These are phyloP conservation scores for Ophidiomyces ophidiicola DNA, from an alignment of 2,329 filamentous ascomycete species.

Conservation along the genomic window DNA sequence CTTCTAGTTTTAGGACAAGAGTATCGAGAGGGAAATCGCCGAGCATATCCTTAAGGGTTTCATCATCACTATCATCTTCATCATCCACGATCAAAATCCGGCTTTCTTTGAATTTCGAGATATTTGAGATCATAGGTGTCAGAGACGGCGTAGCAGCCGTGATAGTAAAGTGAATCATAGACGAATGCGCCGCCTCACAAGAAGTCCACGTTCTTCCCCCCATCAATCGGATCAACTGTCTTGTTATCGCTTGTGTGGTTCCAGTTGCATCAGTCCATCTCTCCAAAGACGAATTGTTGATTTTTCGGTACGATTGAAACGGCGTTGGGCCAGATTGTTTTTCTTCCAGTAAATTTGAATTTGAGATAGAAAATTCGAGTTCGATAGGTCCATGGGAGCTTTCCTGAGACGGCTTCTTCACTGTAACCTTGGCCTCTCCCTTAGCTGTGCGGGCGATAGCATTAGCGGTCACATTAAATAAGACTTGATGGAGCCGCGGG, in stretches of 20 bases:
- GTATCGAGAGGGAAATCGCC: neutral
- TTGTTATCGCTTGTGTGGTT: neutral
- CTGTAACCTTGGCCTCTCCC: constrained; percentile 1
- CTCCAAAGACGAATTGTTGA: neutral
- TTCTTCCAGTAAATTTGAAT: neutral
- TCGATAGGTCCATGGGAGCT: neutral
- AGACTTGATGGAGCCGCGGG: constrained; percentile 1
- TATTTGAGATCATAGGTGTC: neutral
- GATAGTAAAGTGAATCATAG: constrained; percentile 1
- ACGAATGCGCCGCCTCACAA: neutral
- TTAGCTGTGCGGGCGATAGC: constrained; percentile 1
- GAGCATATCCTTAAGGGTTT: neutral
- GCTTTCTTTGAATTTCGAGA: constrained; percentile 2
- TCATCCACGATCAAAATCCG: constrained; percentile 3
- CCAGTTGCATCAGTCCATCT: constrained; percentile 6
- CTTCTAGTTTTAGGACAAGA: neutral
- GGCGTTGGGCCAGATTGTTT: neutral
- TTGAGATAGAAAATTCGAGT: constrained; percentile 1
- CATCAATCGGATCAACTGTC: constrained; percentile 2
- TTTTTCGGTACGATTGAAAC: neutral
- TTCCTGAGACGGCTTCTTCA: neutral
- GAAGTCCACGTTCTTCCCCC: neutral
- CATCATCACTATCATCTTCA: neutral
- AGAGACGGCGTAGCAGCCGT: neutral
- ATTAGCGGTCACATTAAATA: constrained; percentile 3